Base-by-base conservation (phyloP, 768 basidiomycete species). In the Candolleomyces eurysporus region DNA sequence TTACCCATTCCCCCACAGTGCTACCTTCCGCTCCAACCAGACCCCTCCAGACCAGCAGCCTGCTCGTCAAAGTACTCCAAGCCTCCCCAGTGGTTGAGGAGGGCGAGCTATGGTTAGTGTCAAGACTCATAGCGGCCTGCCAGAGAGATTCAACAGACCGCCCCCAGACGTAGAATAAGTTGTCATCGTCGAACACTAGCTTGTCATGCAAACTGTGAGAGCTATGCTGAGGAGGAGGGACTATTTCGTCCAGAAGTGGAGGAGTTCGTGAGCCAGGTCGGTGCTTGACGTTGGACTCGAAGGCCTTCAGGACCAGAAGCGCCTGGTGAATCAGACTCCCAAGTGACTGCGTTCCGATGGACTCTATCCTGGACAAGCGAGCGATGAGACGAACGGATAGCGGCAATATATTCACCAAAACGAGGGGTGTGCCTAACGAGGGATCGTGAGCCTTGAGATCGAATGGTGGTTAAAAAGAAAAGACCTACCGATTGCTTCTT, bases 1-100 rank as follows among this genome's bases (percentile, higher is more conserved):
- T 75, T n/a, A 77, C 82, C 87, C 87, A 90, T 63, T 88, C 85
- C 5, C 82, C 81, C 1, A 79, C 67, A 22, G 58, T 61, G 53
- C 71, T 73, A 4, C 66, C 70, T 21, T 76, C 74, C 6, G 66
- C 68, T 4, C 83, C 83, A 2, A 70, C 73, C 9, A 83, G 61
- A 0, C 79, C 72, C 63, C 84, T 78, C 86, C 86, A 89, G 7
- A 86, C 57, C 42, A 91, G 67, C 63, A 90, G 53, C 60, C 87
- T 76, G 40, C 72, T 72, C 2, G 83, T 87, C 61, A 91, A 67
- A 17, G 70, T 69, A 60, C 79, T 79, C 88, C 88, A 89, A 14
- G 74, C 69, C 13, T 21, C 8, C 5, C 36, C 36, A 5, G 36
- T 36, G 9, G 5, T 16, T 26, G 36, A 39, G 16, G 39, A 45